A percentile compares a stretch with the other conserved stretches of the same genome.
Conservation (phyloP, 345 rosid species). For the Carallia brachiata region DNA sequence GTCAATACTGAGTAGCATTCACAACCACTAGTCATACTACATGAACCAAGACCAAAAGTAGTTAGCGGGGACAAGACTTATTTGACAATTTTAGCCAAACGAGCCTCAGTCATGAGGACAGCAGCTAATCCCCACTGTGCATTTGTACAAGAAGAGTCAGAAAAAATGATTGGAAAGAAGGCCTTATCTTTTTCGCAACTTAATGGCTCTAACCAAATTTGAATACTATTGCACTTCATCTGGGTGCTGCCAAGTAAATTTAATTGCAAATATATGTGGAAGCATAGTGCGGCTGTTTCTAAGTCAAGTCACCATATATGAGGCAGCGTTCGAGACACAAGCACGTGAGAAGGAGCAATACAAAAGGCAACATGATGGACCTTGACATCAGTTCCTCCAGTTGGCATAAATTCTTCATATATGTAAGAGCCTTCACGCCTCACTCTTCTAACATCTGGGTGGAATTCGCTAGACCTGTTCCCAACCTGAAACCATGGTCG, state of each 20-base stretch:
- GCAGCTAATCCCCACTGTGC: no score
- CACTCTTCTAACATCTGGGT: conserved; percentile 97
- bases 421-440: conserved; percentile 98
- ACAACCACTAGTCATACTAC: no score
- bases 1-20: no score
- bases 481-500: conserved; percentile 59
- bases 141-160: no score
- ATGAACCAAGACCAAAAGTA: no score
- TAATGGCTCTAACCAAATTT: not conserved
- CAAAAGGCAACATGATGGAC: conserved; percentile 31
- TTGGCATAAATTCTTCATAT: conserved; percentile 99
- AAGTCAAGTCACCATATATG: not conserved
- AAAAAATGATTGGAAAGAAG: no score
- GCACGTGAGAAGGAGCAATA: not conserved
- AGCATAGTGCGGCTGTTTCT: not conserved
- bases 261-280: not conserved
- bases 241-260: not conserved
- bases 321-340: not conserved
- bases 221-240: not conserved
- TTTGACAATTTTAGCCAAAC: no score
- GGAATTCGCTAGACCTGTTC: conserved; percentile 96
- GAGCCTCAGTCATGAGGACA: no score
- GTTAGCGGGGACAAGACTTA: no score
- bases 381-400: conserved; percentile 99
- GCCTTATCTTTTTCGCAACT: no score